phyloP scores from a whole-genome alignment of 768 basidiomycete genomes.

The Neoboletus magnificus region DNA sequence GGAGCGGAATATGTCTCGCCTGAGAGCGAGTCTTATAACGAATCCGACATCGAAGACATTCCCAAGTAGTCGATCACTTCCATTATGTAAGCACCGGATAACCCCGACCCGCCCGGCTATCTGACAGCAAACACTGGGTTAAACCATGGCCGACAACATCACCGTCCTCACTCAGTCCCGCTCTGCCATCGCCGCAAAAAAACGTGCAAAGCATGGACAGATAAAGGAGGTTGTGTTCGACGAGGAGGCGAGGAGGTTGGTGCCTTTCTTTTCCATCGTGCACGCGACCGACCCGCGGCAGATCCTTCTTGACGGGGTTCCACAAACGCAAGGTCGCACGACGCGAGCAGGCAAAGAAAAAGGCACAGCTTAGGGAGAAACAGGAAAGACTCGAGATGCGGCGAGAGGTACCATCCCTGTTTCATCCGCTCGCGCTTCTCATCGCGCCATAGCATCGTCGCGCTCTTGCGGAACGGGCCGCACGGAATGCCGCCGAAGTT shows the following conservation, averaged over 20 bases:
- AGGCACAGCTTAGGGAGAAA: slow-evolving; percentile 74
- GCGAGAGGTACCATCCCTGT: slow-evolving; percentile 57
- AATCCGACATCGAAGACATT: slow-evolving; percentile 24
- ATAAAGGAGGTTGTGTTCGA: slow-evolving; percentile 84
- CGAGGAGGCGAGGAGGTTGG: slow-evolving; percentile 75
- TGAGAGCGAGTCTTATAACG: slow-evolving; percentile 36
- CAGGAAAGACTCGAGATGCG: slow-evolving; percentile 70
- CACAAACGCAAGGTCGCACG: slow-evolving; percentile 88
- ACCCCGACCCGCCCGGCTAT: slow-evolving; percentile 9
- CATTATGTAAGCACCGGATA: slow-evolving; percentile 26
- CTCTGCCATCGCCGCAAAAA: slow-evolving; percentile 62
- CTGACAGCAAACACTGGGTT: not conserved
- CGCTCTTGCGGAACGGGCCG: slow-evolving; percentile 72
- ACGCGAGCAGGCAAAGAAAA: slow-evolving; percentile 70
- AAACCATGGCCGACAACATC: slow-evolving; percentile 39
- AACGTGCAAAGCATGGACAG: slow-evolving; percentile 60
- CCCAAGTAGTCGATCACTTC: slow-evolving; percentile 26
- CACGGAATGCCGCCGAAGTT: slow-evolving; percentile 71
- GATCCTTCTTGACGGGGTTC: slow-evolving; percentile 91
- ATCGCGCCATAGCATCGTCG: slow-evolving; percentile 59
- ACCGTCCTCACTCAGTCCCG: slow-evolving; percentile 61
- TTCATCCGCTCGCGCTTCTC: slow-evolving; percentile 9
- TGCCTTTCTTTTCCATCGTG: slow-evolving; percentile 7
- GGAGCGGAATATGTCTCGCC: slow-evolving; percentile 31
- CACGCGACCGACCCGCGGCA: slow-evolving; percentile 31